Base-by-base conservation (phyloP, 176 grass and related monocot species). In the Musa acuminata region DNA sequence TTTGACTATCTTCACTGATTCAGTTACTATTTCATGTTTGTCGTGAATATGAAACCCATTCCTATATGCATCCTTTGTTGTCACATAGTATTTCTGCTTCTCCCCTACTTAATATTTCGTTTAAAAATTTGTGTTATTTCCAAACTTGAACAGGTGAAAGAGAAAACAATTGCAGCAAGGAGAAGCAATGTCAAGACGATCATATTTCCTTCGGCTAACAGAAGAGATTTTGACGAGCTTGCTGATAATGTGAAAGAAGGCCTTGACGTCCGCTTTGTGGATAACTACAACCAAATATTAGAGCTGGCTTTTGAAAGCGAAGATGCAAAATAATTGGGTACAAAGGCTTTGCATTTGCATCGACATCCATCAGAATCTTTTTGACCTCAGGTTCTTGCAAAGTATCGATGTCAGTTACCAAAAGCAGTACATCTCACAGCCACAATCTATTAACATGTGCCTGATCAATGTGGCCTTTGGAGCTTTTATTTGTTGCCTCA, bases 81-180 rank as follows among this genome's bases (percentile, higher is more conserved):
- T 7, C n/a, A 2, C 53, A 60, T 6, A 16, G 8, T 24, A 59
- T 35, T 58, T 11, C 24, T 13, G 13, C 20, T 52, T 8, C 16
- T 62, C 16, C 22, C 26, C 7, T 48, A 58, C 43, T 10, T 75
- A 25, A 22, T 75, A n/a, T 63, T 75, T 75, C 43, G 10, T 60
- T n/a, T 25, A 87, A 21, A 51, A 84, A 83, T 55, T 14, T 43
- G 35, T 0, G 4, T 43, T 43, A 43, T 43, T 43, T 43, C 35
- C 35, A 43, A 43, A 43, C 35, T 43, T 6, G 35, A 43, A 43
- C 76, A 96, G 93, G 93, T 96, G n/a, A 96, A 96, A 78, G 93
- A 96, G 93, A 96, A 96, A 66, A 85, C 89, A 1, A 96, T 96
- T 80, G 93, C 93, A 66, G 89, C 89, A 9, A 84, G 93, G 75